Conservation (phyloP, 345 rosid species). For the Syzygium oleosum region DNA sequence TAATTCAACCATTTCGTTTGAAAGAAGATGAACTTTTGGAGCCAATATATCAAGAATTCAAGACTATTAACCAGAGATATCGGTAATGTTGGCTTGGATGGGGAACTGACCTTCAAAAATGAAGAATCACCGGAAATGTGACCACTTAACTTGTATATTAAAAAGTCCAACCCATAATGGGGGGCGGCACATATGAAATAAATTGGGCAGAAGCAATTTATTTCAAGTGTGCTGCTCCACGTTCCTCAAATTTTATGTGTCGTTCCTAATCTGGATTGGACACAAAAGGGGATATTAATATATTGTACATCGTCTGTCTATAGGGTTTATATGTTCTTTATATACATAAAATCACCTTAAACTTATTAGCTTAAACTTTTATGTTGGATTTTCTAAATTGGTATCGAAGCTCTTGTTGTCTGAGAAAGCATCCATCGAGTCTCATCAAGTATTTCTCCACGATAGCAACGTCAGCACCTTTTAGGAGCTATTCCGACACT, state of each 20-base stretch:
- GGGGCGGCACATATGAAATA: not conserved
- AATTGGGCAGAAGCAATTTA: not conserved
- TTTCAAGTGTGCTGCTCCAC: accelerated
- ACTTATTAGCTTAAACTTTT: not conserved
- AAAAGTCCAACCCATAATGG: not conserved
- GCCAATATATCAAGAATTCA: not conserved
- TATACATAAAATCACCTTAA: not conserved
- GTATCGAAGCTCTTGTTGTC: not conserved
- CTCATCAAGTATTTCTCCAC: not conserved
- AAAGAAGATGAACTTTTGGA: not conserved
- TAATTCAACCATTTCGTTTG: not conserved
- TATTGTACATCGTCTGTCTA: not conserved
- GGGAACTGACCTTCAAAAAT: not conserved
- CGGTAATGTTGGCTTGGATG: not conserved
- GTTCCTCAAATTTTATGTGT: not conserved
- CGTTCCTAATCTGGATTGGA: not conserved
- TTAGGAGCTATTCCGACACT: not conserved
- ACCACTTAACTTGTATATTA: not conserved
- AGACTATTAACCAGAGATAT: not conserved
- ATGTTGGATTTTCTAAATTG: not conserved
- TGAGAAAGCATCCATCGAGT: not conserved
- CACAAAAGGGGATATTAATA: not conserved
- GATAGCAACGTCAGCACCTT: not conserved
- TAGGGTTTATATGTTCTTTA: not conserved
- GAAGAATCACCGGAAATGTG: not conserved